Base-by-base conservation (phyloP, 2,329 filamentous ascomycete genomes). In the Westerdykella ornata region DNA sequence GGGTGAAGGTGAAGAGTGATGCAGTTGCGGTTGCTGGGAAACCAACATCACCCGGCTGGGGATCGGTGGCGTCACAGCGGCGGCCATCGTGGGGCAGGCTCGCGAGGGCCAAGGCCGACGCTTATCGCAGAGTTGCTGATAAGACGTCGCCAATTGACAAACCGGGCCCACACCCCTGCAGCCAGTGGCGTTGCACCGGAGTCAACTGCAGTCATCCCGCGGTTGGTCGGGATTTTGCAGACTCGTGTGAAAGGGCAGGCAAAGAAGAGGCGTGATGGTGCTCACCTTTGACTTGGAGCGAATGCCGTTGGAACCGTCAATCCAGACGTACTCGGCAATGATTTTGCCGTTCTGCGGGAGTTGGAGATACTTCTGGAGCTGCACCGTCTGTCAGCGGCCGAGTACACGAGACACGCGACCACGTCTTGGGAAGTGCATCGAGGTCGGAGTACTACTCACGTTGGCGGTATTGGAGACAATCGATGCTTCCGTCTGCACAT, bases 261-360 rank as follows among this genome's bases (percentile, higher is more conserved):
- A 20, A 41, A 37, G 28, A 32, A 22, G 41, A 36, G 18, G 14
- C 33, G 20, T 47, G 46, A 52, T 47, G 48, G 52, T 43, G 52
- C 87, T 77, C 77, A 96, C 90, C 79, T 88, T 94, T 66, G 85
- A 90, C 77, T 97, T 98, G 68, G 88, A 95, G 62, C 92, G 88
- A 58, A 86, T 78, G 62, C 84, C 83, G 67, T 89, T 88, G 53
- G 73, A 71, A 53, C 85, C 76, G 65, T 96, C 89, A 67, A 96
- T 84, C 90, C 90, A 96, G 76, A 96, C 82, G 73, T 96, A 96
- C 75, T 96, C 90, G 65, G 88, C 90, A 71, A 95, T 92, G 66
- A 94, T 76, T 59, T 73, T 75, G 68, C 88, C 89, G 69, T 84
- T 86, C 76, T 97, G 90, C 68, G 88, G 84, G 62, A 97, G 85